Evolutionary conservation across 768 basidiomycete genomes (phyloP), one percentile per base, ranked within the genome.

Genomic region (Lyophyllum atratum): DNA sequence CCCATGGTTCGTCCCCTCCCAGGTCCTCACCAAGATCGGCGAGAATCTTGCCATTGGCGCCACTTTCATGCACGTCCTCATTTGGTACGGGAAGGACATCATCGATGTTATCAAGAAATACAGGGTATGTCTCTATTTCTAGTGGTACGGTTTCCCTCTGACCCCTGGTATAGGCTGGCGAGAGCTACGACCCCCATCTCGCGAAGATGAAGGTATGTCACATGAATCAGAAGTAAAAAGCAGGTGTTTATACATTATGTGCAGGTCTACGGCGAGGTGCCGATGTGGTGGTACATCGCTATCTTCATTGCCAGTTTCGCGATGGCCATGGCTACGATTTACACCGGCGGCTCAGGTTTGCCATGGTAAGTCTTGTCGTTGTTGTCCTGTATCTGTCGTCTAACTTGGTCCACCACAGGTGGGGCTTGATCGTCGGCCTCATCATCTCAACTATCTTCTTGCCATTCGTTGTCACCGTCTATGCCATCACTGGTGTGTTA

Each of bases 341-440:
- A 86, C 66, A 78, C 79, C 40, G 80, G 77, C 17, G 59, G 78
- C 51, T 81, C 84, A 9, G 80, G 77, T 6, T 67, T 86, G 31
- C 84, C 85, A 7, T 85, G 85, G 85, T 80, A 63, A 54, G 73
- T 31, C n/a, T n/a, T n/a, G n/a, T n/a, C n/a, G n/a, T n/a, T n/a
- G n/a, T n/a, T n/a, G n/a, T n/a, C n/a, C n/a, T n/a, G n/a, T n/a
- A n/a, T n/a, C n/a, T n/a, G n/a, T n/a, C n/a, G 15, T 24, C 3
- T 11, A 31, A 47, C n/a, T n/a, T n/a, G n/a, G n/a, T n/a, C 22
- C 33, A 25, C 25, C 12, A 7, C 28, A 72, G 75, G 76, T 85
- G 82, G 81, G 81, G 76, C 5, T 68, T 84, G 52, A 70, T 82
- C 55, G 76, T 85, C 22, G 74, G 77, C 19, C 64, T 87, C 26